Conservation (phyloP, 345 rosid genomes). For the Noccaea bulbosa region DNA sequence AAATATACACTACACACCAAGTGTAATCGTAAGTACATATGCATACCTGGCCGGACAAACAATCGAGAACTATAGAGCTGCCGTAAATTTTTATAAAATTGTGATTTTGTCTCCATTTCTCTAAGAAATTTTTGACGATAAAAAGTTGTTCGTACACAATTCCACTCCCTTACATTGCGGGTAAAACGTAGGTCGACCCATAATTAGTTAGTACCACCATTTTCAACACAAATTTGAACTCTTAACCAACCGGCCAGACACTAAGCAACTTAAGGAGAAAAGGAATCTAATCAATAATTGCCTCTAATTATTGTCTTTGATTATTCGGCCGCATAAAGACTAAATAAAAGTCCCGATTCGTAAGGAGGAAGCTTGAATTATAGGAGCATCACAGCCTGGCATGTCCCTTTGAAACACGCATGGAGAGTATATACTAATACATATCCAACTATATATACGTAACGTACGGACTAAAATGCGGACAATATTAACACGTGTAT, state of each 20-base stretch:
- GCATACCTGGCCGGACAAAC: neutral
- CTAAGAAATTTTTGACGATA: neutral
- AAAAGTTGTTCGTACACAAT: neutral
- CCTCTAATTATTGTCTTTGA: constrained; percentile 8
- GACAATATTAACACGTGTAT: constrained; percentile 1
- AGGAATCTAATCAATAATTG: constrained; percentile 26
- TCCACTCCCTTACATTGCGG: neutral
- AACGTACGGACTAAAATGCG: constrained; percentile 20
- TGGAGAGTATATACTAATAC: neutral
- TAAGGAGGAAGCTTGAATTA: constrained; percentile 25
- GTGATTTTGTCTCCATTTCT: neutral
- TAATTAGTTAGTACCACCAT: neutral
- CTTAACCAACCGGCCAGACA: constrained; percentile 34
- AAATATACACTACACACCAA: neutral
- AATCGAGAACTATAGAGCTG: neutral
- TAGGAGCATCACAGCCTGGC: constrained; percentile 40
- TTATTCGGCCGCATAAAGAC: constrained; percentile 11
- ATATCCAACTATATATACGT: constrained; percentile 11
- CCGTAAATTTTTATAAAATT: neutral
- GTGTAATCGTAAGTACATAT: neutral
- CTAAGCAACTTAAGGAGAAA: constrained; percentile 15
- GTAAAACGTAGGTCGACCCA: neutral
- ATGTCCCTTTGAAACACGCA: constrained; percentile 27
- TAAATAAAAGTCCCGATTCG: neutral
- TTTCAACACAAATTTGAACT: neutral